These are phyloP conservation scores for Pulveroboletus sp. DNA, from an alignment of 768 basidiomycete species.

Conservation along the genomic window DNA sequence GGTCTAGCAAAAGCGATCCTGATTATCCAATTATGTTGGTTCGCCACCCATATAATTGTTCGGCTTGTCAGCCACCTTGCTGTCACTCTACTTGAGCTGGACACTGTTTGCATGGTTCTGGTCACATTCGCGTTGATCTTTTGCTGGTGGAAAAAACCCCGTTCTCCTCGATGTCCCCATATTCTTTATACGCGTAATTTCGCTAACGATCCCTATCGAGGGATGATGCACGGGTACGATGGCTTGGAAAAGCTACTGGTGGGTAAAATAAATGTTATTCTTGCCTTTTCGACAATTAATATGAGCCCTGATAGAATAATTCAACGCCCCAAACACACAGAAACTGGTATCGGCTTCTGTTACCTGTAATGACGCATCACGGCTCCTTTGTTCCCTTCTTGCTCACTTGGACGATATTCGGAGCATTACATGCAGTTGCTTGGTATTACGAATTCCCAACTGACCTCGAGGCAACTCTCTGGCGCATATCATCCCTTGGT, in stretches of 20 bases:
- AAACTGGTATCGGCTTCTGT: neutral
- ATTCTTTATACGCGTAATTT: neutral
- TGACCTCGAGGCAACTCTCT: neutral
- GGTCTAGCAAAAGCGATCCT: neutral
- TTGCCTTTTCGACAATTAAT: neutral
- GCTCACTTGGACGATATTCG: neutral
- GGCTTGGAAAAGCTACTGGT: neutral
- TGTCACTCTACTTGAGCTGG: neutral
- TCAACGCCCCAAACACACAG: neutral
- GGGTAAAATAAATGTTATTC: neutral
- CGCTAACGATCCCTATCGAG: neutral
- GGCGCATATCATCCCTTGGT: neutral
- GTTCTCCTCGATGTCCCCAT: neutral
- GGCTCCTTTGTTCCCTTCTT: neutral
- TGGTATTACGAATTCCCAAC: constrained; percentile 2
- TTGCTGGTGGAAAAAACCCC: constrained; percentile 1
- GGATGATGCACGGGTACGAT: neutral
- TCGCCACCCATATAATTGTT: neutral
- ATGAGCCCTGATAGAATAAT: neutral
- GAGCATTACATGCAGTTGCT: neutral
- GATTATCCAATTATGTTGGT: neutral
- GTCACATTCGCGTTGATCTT: neutral
- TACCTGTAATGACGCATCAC: neutral
- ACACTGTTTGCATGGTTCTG: neutral
- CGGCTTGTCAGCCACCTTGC: neutral